These are phyloP conservation scores for Aotearoamyces nothofagi DNA, from an alignment of 2,329 filamentous ascomycete genomes.

Conservation along the genomic window DNA sequence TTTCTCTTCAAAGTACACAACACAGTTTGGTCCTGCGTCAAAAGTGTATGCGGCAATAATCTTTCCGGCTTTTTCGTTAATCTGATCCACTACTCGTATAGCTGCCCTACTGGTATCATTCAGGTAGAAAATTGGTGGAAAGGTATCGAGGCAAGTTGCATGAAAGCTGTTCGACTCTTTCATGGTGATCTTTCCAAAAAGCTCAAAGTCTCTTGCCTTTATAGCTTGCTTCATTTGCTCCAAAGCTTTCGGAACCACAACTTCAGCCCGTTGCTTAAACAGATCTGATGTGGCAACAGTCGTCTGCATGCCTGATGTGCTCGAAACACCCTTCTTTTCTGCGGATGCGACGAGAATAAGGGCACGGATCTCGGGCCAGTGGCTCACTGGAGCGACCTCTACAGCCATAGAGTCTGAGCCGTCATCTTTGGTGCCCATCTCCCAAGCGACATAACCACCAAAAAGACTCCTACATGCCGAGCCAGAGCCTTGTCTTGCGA, in stretches of 20 bases:
- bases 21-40: conserved; percentile 91
- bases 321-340: conserved; percentile 89
- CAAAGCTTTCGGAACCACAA: conserved; percentile 76
- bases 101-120: conserved; percentile 85
- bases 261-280: conserved; percentile 60
- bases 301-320: conserved; percentile 91
- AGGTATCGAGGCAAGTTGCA: conserved; percentile 84
- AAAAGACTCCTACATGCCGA: conserved; percentile 89
- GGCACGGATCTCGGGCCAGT: conserved; percentile 94
- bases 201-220: conserved; percentile 60
- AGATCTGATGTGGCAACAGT: conserved; percentile 85
- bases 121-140: conserved; percentile 96
- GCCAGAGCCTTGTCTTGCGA: conserved; percentile 87
- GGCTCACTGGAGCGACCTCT: conserved; percentile 71
- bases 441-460: conserved; percentile 93
- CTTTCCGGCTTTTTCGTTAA: conserved; percentile 68
- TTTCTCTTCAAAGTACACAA: conserved; percentile 85
- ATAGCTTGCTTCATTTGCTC: conserved; percentile 72
- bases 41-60: conserved; percentile 90
- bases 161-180: conserved; percentile 96
- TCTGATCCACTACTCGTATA: conserved; percentile 74
- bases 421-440: conserved; percentile 59
- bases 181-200: conserved; percentile 87
- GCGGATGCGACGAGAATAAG: conserved; percentile 83
- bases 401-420: conserved; percentile 80